Percentiles rank a stretch among this genome's conserved stretches.
phyloP scores from a whole-genome alignment of 1,139 yeast species.

The Williopsis jadinii region DNA sequence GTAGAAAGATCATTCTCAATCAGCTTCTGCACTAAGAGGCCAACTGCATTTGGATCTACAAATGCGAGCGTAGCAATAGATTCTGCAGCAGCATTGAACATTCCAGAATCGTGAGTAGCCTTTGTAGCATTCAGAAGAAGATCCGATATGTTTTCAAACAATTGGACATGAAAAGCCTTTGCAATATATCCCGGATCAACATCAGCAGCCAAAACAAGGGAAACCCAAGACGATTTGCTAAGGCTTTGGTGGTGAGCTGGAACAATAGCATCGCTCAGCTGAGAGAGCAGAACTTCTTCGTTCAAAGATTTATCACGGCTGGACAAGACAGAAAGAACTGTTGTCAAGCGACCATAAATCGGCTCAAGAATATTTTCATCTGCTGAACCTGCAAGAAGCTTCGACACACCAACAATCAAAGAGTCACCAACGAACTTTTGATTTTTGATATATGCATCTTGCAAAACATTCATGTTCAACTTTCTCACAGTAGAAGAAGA shows the following conservation, averaged over 20 bases:
- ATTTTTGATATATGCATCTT: conserved; percentile 19
- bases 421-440: conserved; percentile 26
- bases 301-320: conserved; percentile 28
- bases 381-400: conserved; percentile 24
- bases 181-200: conserved; percentile 64
- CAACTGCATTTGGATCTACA: conserved; percentile 55
- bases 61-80: conserved; percentile 60
- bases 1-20: conserved; percentile 37
- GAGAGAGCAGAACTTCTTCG: conserved; percentile 29
- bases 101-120: conserved; percentile 20
- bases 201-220: conserved; percentile 52
- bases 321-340: conserved; percentile 41
- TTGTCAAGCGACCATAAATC: conserved; percentile 28
- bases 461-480: conserved; percentile 27
- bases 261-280: conserved; percentile 42
- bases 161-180: conserved; percentile 28
- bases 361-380: conserved; percentile 14
- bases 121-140: conserved; percentile 20
- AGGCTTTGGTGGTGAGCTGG: conserved; percentile 45
- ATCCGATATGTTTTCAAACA: conserved; percentile 30
- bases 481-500: conserved; percentile 31
- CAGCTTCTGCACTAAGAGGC: conserved; percentile 41
- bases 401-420: conserved; percentile 22
- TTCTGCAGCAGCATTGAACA: conserved; percentile 31
- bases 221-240: conserved; percentile 64